These are phyloP conservation scores for Coelastrella sp. DNA, from an alignment of 139 green algal species.

Conservation along the genomic window DNA sequence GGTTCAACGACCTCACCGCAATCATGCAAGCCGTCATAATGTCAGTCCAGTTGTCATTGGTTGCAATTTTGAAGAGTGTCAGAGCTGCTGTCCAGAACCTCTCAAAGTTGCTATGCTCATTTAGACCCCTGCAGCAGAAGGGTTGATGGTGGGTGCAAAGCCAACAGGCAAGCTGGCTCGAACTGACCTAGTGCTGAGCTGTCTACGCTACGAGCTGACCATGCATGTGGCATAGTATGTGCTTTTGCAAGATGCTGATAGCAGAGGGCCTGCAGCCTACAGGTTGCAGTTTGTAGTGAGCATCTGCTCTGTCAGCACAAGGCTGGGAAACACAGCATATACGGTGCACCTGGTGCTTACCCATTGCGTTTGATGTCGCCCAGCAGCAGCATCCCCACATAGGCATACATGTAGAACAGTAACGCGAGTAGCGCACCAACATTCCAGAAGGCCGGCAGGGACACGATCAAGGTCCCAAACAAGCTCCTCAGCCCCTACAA, in stretches of 20 bases:
- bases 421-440: conserved; percentile 80
- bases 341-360: neutral
- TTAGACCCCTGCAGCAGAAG: conserved; percentile 54
- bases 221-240: too few species aligned
- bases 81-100: conserved; percentile 70
- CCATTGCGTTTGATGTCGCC: conserved; percentile 54
- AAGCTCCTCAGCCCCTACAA: conserved; percentile 61
- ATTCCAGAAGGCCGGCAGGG: conserved; percentile 83
- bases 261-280: neutral
- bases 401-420: conserved; percentile 87
- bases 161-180: neutral
- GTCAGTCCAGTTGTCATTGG: conserved; percentile 81
- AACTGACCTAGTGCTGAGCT: too few species aligned
- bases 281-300: neutral
- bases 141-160: too few species aligned
- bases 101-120: conserved; percentile 79
- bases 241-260: too few species aligned
- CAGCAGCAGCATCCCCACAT: conserved; percentile 79
- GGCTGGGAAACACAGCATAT: neutral
- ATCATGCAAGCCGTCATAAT: conserved; percentile 71
- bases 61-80: conserved; percentile 71
- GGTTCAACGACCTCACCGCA: conserved; percentile 26
- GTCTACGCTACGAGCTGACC: too few species aligned
- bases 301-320: too few species aligned
- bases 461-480: conserved; percentile 80